phyloP scores from a whole-genome alignment of 345 rosid genomes.

The thale cress (Arabidopsis thaliana) region DNA sequence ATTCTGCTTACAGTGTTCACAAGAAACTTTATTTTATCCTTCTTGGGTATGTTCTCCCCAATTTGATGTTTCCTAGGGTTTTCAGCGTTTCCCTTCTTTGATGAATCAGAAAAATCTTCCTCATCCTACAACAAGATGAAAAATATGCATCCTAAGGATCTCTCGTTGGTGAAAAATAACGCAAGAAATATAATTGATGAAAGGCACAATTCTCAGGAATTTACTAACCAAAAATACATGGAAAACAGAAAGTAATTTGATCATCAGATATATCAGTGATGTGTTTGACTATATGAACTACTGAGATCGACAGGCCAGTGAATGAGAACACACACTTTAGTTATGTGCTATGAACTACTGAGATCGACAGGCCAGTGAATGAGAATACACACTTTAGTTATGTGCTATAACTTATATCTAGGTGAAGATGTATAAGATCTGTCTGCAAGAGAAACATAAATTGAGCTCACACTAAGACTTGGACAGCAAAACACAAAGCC shows the following conservation, averaged over 20 bases:
- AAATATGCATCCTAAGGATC: conserved; percentile 11
- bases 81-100: conserved; percentile 39
- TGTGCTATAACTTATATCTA: neutral
- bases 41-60: conserved; percentile 75
- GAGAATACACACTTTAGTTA: neutral
- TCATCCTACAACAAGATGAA: conserved; percentile 35
- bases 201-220: conserved; percentile 7
- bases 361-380: conserved; percentile 12
- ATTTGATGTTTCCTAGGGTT: conserved; percentile 46
- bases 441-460: conserved; percentile 14
- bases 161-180: neutral
- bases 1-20: conserved; percentile 63
- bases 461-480: neutral
- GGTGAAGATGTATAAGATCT: conserved; percentile 7
- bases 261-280: neutral
- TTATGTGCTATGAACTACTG: neutral
- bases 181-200: neutral
- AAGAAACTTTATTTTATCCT: conserved; percentile 71
- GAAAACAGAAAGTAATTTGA: conserved; percentile 9
- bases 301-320: conserved; percentile 13
- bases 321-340: neutral
- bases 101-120: conserved; percentile 32
- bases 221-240: conserved; percentile 6
- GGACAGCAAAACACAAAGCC: neutral
- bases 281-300: neutral